A percentile compares a stretch with the other conserved stretches of the same genome.
Evolutionary conservation across 169 alveolate genomes (phyloP).

Genomic region (Plasmodium gonderi): DNA sequence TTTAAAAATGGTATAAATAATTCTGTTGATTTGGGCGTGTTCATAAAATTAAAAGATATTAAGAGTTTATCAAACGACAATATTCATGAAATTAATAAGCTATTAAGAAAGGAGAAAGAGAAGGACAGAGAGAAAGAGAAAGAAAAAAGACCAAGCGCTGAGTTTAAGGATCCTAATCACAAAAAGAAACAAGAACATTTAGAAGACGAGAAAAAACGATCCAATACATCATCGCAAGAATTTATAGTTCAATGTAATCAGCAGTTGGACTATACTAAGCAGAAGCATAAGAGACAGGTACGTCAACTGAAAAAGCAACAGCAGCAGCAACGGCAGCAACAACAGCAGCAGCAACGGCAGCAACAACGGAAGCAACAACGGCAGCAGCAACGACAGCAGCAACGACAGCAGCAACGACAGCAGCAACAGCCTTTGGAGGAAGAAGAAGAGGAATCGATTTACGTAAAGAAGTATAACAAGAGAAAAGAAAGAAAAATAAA

Average conservation of each 20-base stretch:
- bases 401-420: background rate
- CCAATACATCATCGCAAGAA: background rate
- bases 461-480: background rate
- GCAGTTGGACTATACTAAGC: too few species aligned
- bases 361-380: background rate
- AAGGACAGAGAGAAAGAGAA: background rate
- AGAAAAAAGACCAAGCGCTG: background rate
- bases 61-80: constrained; percentile 4
- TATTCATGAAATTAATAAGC: constrained; percentile 9
- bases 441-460: background rate
- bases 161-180: background rate
- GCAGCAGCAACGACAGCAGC: background rate
- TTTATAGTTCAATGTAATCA: background rate
- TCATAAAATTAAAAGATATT: constrained; percentile 21
- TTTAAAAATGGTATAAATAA: constrained; percentile 11
- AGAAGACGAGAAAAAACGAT: background rate
- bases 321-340: too few species aligned
- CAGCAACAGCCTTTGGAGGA: background rate
- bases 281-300: too few species aligned
- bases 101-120: constrained; percentile 21
- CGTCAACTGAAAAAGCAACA: too few species aligned
- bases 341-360: background rate
- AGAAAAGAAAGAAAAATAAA: background rate
- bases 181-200: background rate
- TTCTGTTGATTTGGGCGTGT: constrained; percentile 19